Conservation (phyloP, 2,329 filamentous ascomycete genomes). For the Venturiaceae sp. region DNA sequence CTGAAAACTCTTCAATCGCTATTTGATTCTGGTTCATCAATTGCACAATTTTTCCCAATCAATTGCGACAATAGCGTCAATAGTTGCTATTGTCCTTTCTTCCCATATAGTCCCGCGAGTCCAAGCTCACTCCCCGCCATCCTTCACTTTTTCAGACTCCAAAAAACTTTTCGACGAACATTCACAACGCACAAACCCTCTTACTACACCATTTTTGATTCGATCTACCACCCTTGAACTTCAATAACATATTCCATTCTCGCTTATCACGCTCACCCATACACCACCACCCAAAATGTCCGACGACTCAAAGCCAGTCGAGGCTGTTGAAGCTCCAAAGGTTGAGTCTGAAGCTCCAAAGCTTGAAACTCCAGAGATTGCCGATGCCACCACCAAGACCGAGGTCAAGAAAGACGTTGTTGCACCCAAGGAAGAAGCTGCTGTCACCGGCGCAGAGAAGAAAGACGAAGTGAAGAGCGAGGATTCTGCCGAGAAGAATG, state of each 20-base stretch:
- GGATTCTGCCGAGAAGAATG: not conserved
- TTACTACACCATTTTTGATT: not conserved
- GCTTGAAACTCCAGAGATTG: constrained; percentile 10
- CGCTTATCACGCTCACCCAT: not conserved
- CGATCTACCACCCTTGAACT: not conserved
- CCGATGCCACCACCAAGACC: constrained; percentile 5
- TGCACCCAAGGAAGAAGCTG: not conserved
- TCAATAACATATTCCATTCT: not conserved
- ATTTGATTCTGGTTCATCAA: not conserved
- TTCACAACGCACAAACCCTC: not conserved
- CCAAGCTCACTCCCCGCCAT: constrained; percentile 1
- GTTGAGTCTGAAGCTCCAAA: constrained; percentile 9
- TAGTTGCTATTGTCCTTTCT: not conserved
- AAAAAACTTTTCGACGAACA: not conserved
- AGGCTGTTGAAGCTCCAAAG: not conserved
- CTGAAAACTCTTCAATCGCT: not conserved
- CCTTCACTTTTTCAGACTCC: not conserved
- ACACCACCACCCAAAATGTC: not conserved
- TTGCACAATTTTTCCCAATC: not conserved
- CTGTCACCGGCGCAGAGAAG: not conserved
- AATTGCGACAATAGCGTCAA: not conserved
- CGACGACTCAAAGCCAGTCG: constrained; percentile 2
- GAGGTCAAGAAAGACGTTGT: not conserved
- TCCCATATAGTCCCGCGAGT: not conserved
- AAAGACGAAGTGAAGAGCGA: not conserved